phyloP scores from a whole-genome alignment of 805 yeast species.

The Diddensiella caesifluorescens region DNA sequence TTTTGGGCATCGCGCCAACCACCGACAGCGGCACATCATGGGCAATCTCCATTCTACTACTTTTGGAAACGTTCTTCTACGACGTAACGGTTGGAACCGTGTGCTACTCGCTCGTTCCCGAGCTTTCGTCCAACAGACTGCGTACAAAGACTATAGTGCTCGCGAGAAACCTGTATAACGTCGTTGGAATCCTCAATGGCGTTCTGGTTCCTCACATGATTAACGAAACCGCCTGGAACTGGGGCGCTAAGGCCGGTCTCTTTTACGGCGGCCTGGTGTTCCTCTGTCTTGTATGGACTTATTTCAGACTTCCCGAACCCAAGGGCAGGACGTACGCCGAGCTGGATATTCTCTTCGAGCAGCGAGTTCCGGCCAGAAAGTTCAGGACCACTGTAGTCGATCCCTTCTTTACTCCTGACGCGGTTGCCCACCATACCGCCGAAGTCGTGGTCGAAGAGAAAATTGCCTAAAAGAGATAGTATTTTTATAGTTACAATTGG shows the following conservation, averaged over 20 bases:
- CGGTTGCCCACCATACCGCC: background rate
- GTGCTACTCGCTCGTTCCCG: constrained; percentile 38
- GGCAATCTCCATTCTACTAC: constrained; percentile 40
- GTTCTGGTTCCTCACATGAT: constrained; percentile 41
- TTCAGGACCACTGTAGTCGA: constrained; percentile 19
- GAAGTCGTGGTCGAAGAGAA: background rate
- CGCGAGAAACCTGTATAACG: constrained; percentile 33
- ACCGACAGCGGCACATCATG: constrained; percentile 19
- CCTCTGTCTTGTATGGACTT: constrained; percentile 37
- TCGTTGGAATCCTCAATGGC: constrained; percentile 19
- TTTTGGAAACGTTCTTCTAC: constrained; percentile 42
- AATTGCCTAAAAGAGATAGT: too few relatives aligned
- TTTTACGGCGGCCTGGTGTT: constrained; percentile 38
- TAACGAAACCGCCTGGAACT: constrained; percentile 42
- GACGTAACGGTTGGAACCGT: constrained; percentile 43
- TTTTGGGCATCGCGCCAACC: constrained; percentile 35
- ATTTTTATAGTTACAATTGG: too few relatives aligned
- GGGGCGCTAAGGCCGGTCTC: constrained; percentile 45
- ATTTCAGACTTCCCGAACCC: constrained; percentile 55
- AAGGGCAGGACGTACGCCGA: constrained; percentile 54
- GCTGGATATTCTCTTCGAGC: constrained; percentile 47
- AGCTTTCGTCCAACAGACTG: constrained; percentile 38
- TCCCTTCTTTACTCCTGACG: constrained; percentile 9
- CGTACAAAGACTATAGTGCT: constrained; percentile 41
- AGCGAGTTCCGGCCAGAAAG: constrained; percentile 29